phyloP scores from a whole-genome alignment of 805 yeast genomes.

The Zygotorulaspora sp. region DNA sequence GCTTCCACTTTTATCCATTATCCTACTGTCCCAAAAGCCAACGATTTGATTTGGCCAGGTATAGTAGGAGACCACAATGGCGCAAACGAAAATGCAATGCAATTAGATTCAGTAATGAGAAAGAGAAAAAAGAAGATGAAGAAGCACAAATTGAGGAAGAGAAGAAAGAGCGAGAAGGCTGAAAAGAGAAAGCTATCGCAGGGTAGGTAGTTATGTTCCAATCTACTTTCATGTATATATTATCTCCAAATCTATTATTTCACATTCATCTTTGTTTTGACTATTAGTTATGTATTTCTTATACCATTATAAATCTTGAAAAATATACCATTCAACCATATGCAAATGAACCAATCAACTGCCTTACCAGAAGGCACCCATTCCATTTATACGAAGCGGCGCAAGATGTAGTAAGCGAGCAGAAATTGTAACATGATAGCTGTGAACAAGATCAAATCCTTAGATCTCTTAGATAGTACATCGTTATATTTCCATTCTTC shows the following conservation, averaged over 20 bases:
- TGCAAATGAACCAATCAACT: too few relatives aligned
- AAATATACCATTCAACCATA: too few relatives aligned
- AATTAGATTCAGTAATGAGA: slow-evolving; percentile 67
- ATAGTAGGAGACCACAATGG: background rate
- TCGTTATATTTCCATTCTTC: slow-evolving; percentile 34
- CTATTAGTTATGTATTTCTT: too few relatives aligned
- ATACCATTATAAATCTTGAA: too few relatives aligned
- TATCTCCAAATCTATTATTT: background rate
- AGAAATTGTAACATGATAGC: slow-evolving; percentile 11
- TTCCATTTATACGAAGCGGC: slow-evolving; percentile 9
- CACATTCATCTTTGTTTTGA: slow-evolving; percentile 1
- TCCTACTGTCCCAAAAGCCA: background rate
- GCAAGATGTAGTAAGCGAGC: slow-evolving; percentile 10
- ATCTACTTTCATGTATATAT: slow-evolving; percentile 11
- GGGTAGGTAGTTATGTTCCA: slow-evolving; percentile 34
- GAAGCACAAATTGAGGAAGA: slow-evolving; percentile 93
- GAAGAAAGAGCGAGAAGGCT: slow-evolving; percentile 90
- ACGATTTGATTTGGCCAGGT: slow-evolving; percentile 2
- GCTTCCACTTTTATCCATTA: background rate
- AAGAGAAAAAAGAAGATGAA: slow-evolving; percentile 94
- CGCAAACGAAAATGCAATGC: slow-evolving; percentile 21
- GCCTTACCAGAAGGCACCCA: too few relatives aligned
- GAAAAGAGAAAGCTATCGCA: slow-evolving; percentile 63
- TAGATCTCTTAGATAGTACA: slow-evolving; percentile 16
- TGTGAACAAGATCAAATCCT: slow-evolving; percentile 10